These are phyloP conservation scores for Trypanosomatidae sp. DNA, from an alignment of 208 protist genomes.

Conservation along the genomic window DNA sequence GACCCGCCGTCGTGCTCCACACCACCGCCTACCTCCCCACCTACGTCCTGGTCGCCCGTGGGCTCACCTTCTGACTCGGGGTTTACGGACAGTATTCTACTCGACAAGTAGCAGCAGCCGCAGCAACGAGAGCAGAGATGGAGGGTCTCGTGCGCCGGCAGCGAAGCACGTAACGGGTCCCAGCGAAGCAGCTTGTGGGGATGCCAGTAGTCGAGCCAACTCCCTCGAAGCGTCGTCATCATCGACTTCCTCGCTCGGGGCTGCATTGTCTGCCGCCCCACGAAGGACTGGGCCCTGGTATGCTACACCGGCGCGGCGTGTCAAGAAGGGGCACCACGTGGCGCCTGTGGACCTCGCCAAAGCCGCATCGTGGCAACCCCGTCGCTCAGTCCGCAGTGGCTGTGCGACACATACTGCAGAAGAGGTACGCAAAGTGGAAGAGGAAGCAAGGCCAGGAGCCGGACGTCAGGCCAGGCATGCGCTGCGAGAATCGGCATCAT, in stretches of 20 bases:
- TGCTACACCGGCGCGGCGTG: constrained; percentile 5
- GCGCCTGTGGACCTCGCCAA: neutral
- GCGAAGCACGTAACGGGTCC: neutral
- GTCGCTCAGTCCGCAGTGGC: neutral
- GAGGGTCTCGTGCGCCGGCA: neutral
- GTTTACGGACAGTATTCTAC: constrained; percentile 15
- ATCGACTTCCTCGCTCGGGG: neutral
- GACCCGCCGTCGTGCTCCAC: neutral
- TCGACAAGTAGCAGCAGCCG: constrained; percentile 6
- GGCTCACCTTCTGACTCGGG: constrained; percentile 24
- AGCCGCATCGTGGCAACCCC: neutral
- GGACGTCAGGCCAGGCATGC: neutral
- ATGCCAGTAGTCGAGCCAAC: neutral
- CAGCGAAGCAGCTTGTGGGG: neutral
- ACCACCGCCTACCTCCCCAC: constrained; percentile 15
- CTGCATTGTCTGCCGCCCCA: neutral
- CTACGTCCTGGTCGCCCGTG: constrained; percentile 16
- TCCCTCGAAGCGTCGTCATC: neutral
- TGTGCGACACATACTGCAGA: neutral
- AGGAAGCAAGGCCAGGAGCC: neutral
- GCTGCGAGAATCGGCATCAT: neutral
- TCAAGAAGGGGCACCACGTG: neutral
- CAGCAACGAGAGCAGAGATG: neutral
- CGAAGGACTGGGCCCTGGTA: constrained; percentile 24
- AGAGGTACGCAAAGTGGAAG: neutral